phyloP scores from a whole-genome alignment of 805 yeast genomes.

The Barnettozyma sp. region DNA sequence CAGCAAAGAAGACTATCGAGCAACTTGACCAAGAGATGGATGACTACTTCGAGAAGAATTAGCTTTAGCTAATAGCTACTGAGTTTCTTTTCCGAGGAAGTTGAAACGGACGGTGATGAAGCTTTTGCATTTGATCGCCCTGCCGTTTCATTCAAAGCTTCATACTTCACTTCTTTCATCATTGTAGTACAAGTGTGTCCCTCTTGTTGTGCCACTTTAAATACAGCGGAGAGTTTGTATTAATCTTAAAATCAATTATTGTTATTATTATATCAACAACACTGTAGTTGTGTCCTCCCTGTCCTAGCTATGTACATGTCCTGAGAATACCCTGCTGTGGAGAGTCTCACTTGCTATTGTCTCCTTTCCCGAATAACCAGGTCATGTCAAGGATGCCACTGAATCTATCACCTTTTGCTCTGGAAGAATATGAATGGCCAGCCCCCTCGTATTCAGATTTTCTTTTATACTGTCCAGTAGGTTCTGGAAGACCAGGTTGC shows the following conservation, averaged over 20 bases:
- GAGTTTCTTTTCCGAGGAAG: too few relatives aligned
- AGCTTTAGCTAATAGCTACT: slow-evolving; percentile 16
- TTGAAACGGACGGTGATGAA: too few relatives aligned
- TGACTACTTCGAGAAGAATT: slow-evolving; percentile 68
- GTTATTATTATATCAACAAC: neutral
- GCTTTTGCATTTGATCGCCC: neutral
- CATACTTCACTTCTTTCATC: too few relatives aligned
- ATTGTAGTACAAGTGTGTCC: too few relatives aligned
- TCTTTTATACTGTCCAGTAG: slow-evolving; percentile 33
- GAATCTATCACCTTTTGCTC: slow-evolving; percentile 48
- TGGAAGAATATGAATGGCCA: slow-evolving; percentile 51
- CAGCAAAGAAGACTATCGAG: slow-evolving; percentile 71
- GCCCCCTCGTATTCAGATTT: slow-evolving; percentile 65
- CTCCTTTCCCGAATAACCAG: slow-evolving; percentile 18
- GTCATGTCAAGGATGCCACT: slow-evolving; percentile 22
- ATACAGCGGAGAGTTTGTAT: too few relatives aligned
- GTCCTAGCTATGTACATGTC: neutral
- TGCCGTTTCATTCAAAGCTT: neutral
- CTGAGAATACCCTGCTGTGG: neutral
- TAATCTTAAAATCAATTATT: too few relatives aligned
- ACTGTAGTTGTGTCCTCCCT: neutral
- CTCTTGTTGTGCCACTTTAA: too few relatives aligned
- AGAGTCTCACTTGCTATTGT: slow-evolving; percentile 2
- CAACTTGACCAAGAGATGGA: slow-evolving; percentile 98
- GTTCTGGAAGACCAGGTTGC: slow-evolving; percentile 51